These are phyloP conservation scores for Raffaelea ambrosiae DNA, from an alignment of 2,329 filamentous ascomycete species.

Conservation along the genomic window DNA sequence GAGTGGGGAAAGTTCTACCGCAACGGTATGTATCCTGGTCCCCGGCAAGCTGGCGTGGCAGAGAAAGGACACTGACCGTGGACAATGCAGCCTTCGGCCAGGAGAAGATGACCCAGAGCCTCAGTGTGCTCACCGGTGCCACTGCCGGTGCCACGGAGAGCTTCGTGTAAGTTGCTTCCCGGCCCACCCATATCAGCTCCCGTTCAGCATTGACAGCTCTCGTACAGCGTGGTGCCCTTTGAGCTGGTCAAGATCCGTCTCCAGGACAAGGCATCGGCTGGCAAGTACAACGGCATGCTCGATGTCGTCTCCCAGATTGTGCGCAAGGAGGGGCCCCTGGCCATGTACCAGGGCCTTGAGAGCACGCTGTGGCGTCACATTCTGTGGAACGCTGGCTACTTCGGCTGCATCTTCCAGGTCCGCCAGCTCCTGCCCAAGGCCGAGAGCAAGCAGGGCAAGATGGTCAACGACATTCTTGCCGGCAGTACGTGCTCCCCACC, in stretches of 20 bases:
- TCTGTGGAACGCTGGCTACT: conserved; percentile 89
- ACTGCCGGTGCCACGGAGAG: conserved; percentile 92
- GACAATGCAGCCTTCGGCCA: conserved; percentile 70
- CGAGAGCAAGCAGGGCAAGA: conserved; percentile 72
- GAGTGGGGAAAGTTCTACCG: conserved; percentile 96
- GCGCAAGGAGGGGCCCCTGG: conserved; percentile 48
- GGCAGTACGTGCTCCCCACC: conserved; percentile 52
- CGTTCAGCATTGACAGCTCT: background rate
- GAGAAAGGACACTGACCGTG: no score
- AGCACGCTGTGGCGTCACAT: conserved; percentile 90
- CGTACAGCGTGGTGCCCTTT: conserved; percentile 70
- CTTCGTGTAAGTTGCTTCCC: conserved; percentile 55
- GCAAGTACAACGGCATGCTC: conserved; percentile 76
- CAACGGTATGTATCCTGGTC: conserved; percentile 29
- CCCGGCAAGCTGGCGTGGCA: background rate
- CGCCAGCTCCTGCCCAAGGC: conserved; percentile 72
- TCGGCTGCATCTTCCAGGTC: conserved; percentile 97
- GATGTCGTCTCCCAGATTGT: conserved; percentile 68
- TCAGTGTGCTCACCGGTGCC: conserved; percentile 89
- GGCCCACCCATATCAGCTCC: background rate
- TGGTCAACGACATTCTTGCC: conserved; percentile 79
- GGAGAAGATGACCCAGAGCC: conserved; percentile 79
- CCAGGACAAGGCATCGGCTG: conserved; percentile 87
- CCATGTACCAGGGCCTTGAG: conserved; percentile 94
- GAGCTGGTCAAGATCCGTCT: conserved; percentile 97